phyloP scores from a whole-genome alignment of 768 basidiomycete species.

The Tricholoma matsutake region DNA sequence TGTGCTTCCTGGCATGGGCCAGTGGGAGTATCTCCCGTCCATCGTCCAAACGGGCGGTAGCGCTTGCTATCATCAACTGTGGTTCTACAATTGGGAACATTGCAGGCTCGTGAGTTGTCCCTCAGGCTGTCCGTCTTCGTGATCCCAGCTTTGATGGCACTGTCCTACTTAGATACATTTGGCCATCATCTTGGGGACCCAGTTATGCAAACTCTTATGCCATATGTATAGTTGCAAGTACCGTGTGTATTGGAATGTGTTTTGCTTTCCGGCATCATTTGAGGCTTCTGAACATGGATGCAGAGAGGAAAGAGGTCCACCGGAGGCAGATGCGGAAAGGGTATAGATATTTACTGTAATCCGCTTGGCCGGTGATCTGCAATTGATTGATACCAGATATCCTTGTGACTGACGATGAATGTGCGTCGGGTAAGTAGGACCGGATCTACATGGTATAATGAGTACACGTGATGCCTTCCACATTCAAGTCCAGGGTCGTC shows the following conservation, averaged over 20 bases:
- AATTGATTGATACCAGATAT: too few species aligned
- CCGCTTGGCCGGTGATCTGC: neutral
- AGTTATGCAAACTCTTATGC: slow-evolving; percentile 65
- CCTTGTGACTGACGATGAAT: neutral
- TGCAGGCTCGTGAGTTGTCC: slow-evolving; percentile 65
- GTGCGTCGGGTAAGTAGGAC: too few species aligned
- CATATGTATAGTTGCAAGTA: slow-evolving; percentile 66
- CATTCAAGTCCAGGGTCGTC: neutral
- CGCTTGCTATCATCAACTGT: slow-evolving; percentile 76
- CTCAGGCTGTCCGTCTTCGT: neutral
- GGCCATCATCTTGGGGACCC: slow-evolving; percentile 66
- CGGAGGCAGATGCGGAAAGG: slow-evolving; percentile 27
- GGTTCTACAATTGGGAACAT: slow-evolving; percentile 85
- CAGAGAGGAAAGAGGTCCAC: slow-evolving; percentile 31
- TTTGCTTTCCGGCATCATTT: slow-evolving; percentile 46
- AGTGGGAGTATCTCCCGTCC: slow-evolving; percentile 64
- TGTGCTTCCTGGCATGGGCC: slow-evolving; percentile 54
- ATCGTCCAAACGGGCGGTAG: slow-evolving; percentile 78
- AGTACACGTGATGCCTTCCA: neutral
- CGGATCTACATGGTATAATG: too few species aligned
- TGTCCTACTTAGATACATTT: slow-evolving; percentile 49
- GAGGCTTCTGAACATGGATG: slow-evolving; percentile 35
- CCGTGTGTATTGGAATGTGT: slow-evolving; percentile 49
- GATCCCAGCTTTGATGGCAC: slow-evolving; percentile 3
- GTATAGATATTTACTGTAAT: slow-evolving; percentile 50